Evolutionary conservation across 768 basidiomycete genomes (phyloP).

Genomic region (Dentipellis fragilis): DNA sequence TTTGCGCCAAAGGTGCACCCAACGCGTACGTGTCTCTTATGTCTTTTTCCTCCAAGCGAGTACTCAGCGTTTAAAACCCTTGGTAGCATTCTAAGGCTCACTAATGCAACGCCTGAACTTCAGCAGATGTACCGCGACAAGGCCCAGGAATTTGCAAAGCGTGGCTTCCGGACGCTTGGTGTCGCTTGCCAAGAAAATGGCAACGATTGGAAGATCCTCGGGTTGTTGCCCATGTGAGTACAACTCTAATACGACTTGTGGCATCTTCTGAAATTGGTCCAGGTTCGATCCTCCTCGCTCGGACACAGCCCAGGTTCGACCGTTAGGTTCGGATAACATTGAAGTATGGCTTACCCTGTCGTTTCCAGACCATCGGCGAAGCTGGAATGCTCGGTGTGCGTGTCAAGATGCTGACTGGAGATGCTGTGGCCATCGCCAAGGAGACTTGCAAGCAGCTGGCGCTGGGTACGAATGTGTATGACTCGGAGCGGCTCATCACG

Average conservation of each 20-base stretch:
- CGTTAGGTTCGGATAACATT: background rate
- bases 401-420: slow-evolving; percentile 43
- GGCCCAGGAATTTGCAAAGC: slow-evolving; percentile 29
- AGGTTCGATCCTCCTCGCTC: slow-evolving; percentile 38
- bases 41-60: background rate
- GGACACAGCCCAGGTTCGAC: slow-evolving; percentile 30
- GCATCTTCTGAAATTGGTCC: too few species aligned
- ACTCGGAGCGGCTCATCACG: slow-evolving; percentile 33
- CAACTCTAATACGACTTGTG: too few species aligned
- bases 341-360: background rate
- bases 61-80: background rate
- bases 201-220: slow-evolving; percentile 32
- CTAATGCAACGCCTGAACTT: slow-evolving; percentile 22
- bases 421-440: slow-evolving; percentile 39
- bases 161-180: slow-evolving; percentile 35
- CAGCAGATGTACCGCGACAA: slow-evolving; percentile 25
- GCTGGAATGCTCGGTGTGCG: slow-evolving; percentile 32
- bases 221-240: slow-evolving; percentile 22
- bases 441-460: slow-evolving; percentile 36
- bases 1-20: slow-evolving; percentile 36
- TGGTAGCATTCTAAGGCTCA: slow-evolving; percentile 30
- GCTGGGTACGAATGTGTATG: slow-evolving; percentile 36
- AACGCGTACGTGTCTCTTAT: slow-evolving; percentile 22
- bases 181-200: slow-evolving; percentile 35
- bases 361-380: slow-evolving; percentile 28